Base-by-base conservation (phyloP, 495 filamentous ascomycete species). In the Xylaria longipes region DNA sequence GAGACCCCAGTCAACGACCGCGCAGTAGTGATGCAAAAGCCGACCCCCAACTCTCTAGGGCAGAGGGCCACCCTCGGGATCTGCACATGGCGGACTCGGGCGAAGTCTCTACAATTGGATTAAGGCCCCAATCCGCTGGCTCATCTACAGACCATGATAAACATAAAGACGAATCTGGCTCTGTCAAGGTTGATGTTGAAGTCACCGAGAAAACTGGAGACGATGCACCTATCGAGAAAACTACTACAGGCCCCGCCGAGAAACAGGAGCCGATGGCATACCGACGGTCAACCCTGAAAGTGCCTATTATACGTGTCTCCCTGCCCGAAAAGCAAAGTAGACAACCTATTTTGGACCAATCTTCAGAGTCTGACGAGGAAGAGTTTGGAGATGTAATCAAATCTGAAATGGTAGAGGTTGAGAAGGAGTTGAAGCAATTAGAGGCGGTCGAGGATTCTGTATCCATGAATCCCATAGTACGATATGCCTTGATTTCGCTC, bases 301-400 rank as follows among this genome's bases (percentile, higher is more conserved):
- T 75, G 1, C 33, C 63, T 41, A 46, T 69, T n/a, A 75, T 69
- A 63, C 72, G 31, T 62, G 65, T 77, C 56, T 72, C 73, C 9
- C 35, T 81, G 33, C 81, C 82, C 6, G 65, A 72, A 46, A 81
- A 75, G 43, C 78, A 80, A 70, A 52, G 64, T 5, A 69, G 71
- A 9, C 31, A 73, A 5, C 67, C 77, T 43, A 74, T 77, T n/a
- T 58, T 75, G 0, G 80, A 83, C 20, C 75, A 82, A 50, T 75
- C 76, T 43, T 82, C 83, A 4, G 85, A 86, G 50, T 87, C 85
- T n/a, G 86, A 82, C 20, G 85, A 86, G 31, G 84, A 87, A 57
- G 85, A 87, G 39, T 81, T 88, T 62, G 85, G 84, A 33, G 83
- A 84, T 27, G 84, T 85, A 41, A 85, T 88, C 52, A 81, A 85